These are phyloP conservation scores for Kandelia obovata DNA, from an alignment of 345 rosid genomes.

Conservation along the genomic window DNA sequence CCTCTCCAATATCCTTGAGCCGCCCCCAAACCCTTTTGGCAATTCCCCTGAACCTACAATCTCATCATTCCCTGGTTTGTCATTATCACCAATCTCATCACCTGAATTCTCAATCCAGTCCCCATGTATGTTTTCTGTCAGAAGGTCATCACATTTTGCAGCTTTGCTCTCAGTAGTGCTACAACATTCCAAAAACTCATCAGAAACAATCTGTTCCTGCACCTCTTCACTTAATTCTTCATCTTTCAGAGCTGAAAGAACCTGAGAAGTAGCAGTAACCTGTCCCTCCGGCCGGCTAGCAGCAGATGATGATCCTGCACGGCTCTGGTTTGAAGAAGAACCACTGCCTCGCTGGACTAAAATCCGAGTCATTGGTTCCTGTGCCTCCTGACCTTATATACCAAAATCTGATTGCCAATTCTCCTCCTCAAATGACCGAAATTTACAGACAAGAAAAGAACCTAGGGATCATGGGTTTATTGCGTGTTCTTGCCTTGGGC, in stretches of 20 bases:
- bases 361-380: constrained; percentile 72
- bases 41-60: constrained; percentile 31
- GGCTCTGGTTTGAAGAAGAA: constrained; percentile 72
- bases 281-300: constrained; percentile 47
- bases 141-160: constrained; percentile 44
- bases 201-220: constrained; percentile 46
- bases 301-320: constrained; percentile 58
- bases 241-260: constrained; percentile 42
- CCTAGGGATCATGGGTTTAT: constrained; percentile 51
- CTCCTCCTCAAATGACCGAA: constrained; percentile 26
- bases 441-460: constrained; percentile 33
- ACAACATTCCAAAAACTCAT: constrained; percentile 44
- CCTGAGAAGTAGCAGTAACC: constrained; percentile 33
- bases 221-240: constrained; percentile 61
- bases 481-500: constrained; percentile 87
- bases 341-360: constrained; percentile 88
- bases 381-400: constrained; percentile 14
- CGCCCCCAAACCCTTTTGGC: constrained; percentile 30
- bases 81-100: constrained; percentile 40
- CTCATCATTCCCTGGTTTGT: constrained; percentile 35
- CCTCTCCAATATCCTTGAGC: constrained; percentile 41
- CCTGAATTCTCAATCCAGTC: constrained; percentile 30
- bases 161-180: constrained; percentile 43
- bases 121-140: constrained; percentile 26
- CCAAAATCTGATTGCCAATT: constrained; percentile 7